Evolutionary conservation across 805 yeast species (phyloP).

Genomic region (Grigorovia humatica): DNA sequence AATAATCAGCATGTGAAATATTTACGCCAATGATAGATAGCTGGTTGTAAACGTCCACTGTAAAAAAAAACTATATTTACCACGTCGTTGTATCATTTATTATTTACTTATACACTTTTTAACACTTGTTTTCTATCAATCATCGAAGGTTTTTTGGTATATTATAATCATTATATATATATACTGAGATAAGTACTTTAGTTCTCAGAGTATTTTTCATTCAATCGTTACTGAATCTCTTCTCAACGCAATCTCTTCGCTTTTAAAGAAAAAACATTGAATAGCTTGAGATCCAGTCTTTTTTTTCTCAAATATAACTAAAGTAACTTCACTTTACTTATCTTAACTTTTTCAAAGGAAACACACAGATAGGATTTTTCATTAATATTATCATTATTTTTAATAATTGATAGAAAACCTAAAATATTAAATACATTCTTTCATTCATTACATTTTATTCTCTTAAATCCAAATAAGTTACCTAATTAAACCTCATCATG

Average conservation of each 20-base stretch:
- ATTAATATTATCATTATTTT: too few relatives aligned
- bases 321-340: too few relatives aligned
- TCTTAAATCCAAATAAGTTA: neutral
- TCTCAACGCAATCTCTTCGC: neutral
- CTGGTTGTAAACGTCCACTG: neutral
- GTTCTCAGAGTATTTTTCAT: neutral
- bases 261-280: too few relatives aligned
- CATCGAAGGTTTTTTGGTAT: neutral
- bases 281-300: too few relatives aligned
- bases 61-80: too few relatives aligned
- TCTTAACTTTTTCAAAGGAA: too few relatives aligned
- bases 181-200: too few relatives aligned
- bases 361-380: too few relatives aligned
- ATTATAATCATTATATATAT: too few relatives aligned
- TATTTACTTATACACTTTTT: too few relatives aligned
- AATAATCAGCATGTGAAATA: neutral
- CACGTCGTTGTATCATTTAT: neutral
- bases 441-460: neutral
- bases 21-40: neutral
- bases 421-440: neutral
- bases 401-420: too few relatives aligned
- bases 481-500: neutral
- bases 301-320: too few relatives aligned
- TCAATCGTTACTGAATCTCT: neutral
- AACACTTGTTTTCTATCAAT: neutral